A percentile compares a stretch with the other conserved stretches of the same genome.
Conservation (phyloP, 352 stramenopile genomes). For the Phytopythium ostracodes region DNA sequence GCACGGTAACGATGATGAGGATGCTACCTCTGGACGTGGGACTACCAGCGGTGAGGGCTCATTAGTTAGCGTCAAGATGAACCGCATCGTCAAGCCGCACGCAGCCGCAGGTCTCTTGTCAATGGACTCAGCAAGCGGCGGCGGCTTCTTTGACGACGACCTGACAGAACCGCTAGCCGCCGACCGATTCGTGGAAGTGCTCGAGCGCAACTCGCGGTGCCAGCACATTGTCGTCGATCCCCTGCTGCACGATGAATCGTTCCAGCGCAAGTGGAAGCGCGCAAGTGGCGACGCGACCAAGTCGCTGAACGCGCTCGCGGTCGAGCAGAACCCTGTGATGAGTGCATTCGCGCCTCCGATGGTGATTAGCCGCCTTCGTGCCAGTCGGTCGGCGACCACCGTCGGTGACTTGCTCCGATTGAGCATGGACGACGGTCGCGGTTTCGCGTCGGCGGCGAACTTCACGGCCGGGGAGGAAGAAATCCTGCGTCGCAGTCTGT, state of each 20-base stretch:
- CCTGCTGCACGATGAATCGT: conserved; percentile 44
- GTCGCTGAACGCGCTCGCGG: conserved; percentile 37
- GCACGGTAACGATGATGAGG: background rate
- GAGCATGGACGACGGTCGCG: background rate
- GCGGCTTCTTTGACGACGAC: conserved; percentile 18
- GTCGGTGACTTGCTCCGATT: background rate
- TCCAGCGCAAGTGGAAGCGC: conserved; percentile 58
- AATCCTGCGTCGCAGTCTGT: conserved; percentile 56
- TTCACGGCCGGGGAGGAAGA: conserved; percentile 33
- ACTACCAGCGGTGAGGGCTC: background rate
- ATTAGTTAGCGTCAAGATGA: background rate
- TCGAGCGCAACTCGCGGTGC: conserved; percentile 42
- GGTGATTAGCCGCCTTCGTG: conserved; percentile 4
- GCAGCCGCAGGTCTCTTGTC: background rate
- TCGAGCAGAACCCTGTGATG: conserved; percentile 33
- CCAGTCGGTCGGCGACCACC: background rate
- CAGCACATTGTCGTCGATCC: conserved; percentile 56
- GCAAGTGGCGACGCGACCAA: conserved; percentile 17
- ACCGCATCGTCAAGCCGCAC: background rate
- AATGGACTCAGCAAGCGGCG: background rate
- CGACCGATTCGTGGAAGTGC: conserved; percentile 55
- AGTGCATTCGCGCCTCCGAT: conserved; percentile 53
- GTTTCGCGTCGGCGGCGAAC: background rate
- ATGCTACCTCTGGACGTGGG: too few species aligned
- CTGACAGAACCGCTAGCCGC: conserved; percentile 22